Base-by-base conservation (phyloP, 2,329 filamentous ascomycete species). In the Cryphonectria japonica region DNA sequence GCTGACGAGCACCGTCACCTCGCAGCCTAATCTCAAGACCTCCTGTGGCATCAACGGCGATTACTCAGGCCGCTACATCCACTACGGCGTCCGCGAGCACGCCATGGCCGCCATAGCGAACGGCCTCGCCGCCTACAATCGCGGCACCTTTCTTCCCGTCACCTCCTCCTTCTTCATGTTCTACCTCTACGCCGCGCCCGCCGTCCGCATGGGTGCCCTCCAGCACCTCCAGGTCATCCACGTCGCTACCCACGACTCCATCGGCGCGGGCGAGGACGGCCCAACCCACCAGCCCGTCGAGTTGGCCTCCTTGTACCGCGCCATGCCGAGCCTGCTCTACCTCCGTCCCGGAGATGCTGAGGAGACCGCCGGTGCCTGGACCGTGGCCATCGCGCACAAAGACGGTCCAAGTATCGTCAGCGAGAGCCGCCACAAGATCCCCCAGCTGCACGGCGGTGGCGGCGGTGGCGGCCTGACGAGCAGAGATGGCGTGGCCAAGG, bases 41-140 rank as follows among this genome's bases (percentile, higher is more conserved):
- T 62, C 72, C 1, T 75, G 76, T 41, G 76, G 76, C 34, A 73
- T 76, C 60, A 74, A 73, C 61, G 89, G 88, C 59, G 80, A 85
- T 77, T 86, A 85, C 73, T 75, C 80, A 0, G 87, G 87, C 2
- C 83, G 87, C 1, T 89, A 88, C 74, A 85, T 90, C 73, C 88
- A 88, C 77, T 90, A 84, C 76, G 88, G 88, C 54, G 85, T 90
- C 68, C 85, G 88, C 6, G 88, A 90, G 74, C 88, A 90, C 75
- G 88, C 87, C 69, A 91, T 91, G 89, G 83, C 83, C 2, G 79
- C 84, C 41, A 85, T 88, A 34, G 83, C 84, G 8, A 88, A 88
- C 76, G 89, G 88, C 3, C 78, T 91, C 4, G 88, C 89, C 0
- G 89, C 89, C 1, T 88, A 80, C 71, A 78, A 79, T 59, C 82